A percentile compares a stretch with the other conserved stretches of the same genome.
Evolutionary conservation across 2,329 filamentous ascomycete genomes (phyloP).

Genomic region (Bimuria novae-zelandiae): DNA sequence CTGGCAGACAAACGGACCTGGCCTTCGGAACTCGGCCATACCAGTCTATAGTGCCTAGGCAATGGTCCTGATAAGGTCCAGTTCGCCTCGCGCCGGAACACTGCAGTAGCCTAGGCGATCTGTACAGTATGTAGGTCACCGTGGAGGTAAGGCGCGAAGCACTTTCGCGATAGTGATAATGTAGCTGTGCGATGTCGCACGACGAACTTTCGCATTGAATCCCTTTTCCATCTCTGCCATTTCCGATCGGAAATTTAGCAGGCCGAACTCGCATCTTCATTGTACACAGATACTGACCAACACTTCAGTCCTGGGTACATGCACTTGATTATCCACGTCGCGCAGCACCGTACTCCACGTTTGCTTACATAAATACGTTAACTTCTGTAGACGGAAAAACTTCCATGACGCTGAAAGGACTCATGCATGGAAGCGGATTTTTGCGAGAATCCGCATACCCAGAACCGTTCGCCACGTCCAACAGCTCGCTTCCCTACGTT

Average conservation of each 20-base stretch:
- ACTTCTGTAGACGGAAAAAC: no score
- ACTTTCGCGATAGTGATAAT: background rate
- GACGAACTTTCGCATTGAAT: background rate
- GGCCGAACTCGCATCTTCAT: no score
- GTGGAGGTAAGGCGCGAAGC: background rate
- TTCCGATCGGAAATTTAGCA: no score
- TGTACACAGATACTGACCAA: no score
- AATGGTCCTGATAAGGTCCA: slow-evolving; percentile 1
- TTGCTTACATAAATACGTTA: no score
- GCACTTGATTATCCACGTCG: no score
- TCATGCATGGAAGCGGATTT: no score
- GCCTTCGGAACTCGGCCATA: slow-evolving; percentile 6
- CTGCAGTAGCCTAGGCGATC: slow-evolving; percentile 1
- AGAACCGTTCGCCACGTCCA: background rate
- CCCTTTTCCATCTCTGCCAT: background rate
- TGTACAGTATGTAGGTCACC: slow-evolving; percentile 1
- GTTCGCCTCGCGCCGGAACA: background rate
- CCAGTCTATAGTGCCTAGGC: background rate
- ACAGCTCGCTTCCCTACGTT: background rate
- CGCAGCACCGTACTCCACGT: no score
- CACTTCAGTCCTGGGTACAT: no score
- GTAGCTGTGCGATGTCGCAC: background rate
- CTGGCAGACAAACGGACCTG: background rate
- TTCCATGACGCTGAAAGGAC: no score
- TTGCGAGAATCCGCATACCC: background rate